Evolutionary conservation across 2,329 filamentous ascomycete species (phyloP).

Genomic region (Neofusicoccum ribis): DNA sequence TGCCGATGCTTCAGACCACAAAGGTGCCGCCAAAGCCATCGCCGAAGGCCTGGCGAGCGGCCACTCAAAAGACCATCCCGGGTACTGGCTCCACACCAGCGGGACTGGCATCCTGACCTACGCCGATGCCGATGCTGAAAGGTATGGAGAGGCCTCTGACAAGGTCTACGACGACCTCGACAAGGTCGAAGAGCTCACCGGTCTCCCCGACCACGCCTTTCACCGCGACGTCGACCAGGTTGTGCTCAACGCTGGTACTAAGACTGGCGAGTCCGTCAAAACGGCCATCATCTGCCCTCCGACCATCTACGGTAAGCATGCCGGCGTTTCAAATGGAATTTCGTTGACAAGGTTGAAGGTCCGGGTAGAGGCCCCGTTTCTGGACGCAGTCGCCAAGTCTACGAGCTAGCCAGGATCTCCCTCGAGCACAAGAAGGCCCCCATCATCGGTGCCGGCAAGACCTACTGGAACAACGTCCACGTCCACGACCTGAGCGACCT

Average conservation of each 20-base stretch:
- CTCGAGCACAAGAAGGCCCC: conserved; percentile 56
- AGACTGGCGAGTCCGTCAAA: conserved; percentile 19
- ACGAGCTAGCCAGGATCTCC: conserved; percentile 51
- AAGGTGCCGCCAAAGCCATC: conserved; percentile 44
- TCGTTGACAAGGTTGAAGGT: conserved; percentile 50
- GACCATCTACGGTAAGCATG: conserved; percentile 61
- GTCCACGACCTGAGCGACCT: conserved; percentile 63
- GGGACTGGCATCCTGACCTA: conserved; percentile 58
- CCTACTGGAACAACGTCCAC: conserved; percentile 57
- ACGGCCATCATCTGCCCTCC: conserved; percentile 62
- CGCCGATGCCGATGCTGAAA: conserved; percentile 46
- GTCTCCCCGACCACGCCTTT: conserved; percentile 56
- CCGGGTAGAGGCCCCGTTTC: conserved; percentile 57
- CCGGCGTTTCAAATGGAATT: conserved; percentile 44
- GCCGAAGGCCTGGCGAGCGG: conserved; percentile 51
- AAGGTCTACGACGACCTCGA: conserved; percentile 62
- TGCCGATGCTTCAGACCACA: conserved; percentile 33
- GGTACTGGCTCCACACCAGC: conserved; percentile 55
- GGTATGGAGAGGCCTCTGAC: conserved; percentile 49
- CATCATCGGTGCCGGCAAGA: conserved; percentile 57
- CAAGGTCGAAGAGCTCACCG: conserved; percentile 56
- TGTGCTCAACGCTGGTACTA: conserved; percentile 51
- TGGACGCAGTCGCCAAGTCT: conserved; percentile 58
- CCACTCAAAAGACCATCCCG: conserved; percentile 40
- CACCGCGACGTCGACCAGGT: conserved; percentile 72